A percentile compares a stretch with the other conserved stretches of the same genome.
Conservation (phyloP, 176 grass and related monocot species). For the Eremochloa ophiuroides region DNA sequence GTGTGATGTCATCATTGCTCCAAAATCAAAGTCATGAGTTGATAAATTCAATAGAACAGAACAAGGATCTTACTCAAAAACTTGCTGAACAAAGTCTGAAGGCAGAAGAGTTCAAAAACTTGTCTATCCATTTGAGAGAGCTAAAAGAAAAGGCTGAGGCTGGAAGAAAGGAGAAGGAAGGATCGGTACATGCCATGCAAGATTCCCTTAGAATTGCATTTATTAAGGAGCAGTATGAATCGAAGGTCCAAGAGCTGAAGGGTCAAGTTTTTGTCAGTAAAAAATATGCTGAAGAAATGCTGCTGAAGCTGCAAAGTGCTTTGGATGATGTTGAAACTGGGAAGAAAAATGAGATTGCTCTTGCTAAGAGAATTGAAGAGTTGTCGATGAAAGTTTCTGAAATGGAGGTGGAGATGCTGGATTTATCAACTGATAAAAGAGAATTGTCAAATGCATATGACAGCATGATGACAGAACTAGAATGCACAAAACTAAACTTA, state of each 20-base stretch:
- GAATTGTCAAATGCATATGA: constrained; percentile 85
- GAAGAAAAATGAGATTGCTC: constrained; percentile 86
- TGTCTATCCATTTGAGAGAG: constrained; percentile 82
- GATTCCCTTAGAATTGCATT: constrained; percentile 98
- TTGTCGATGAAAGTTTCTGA: constrained; percentile 78
- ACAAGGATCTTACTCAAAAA: constrained; percentile 69
- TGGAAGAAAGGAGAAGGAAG: constrained; percentile 78
- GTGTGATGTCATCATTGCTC: constrained; percentile 46
- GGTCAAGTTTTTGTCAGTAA: constrained; percentile 70
- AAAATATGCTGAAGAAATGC: constrained; percentile 98
- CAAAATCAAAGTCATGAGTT: constrained; percentile 51
- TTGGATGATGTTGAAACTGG: constrained; percentile 86
- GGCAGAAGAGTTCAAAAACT: constrained; percentile 87
- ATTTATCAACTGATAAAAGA: constrained; percentile 69
- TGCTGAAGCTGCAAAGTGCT: constrained; percentile 90
- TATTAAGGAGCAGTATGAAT: constrained; percentile 97
- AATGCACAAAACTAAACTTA: constrained; percentile 75
- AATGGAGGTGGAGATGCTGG: constrained; percentile 72
- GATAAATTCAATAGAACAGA: constrained; percentile 59
- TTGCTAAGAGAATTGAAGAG: constrained; percentile 90
- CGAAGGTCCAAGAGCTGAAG: constrained; percentile 92
- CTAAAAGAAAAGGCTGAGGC: constrained; percentile 85
- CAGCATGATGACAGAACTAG: constrained; percentile 71
- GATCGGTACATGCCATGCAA: constrained; percentile 61
- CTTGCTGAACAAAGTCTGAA: constrained; percentile 84